Conservation (phyloP, 768 basidiomycete genomes). For the Russula compacta region DNA sequence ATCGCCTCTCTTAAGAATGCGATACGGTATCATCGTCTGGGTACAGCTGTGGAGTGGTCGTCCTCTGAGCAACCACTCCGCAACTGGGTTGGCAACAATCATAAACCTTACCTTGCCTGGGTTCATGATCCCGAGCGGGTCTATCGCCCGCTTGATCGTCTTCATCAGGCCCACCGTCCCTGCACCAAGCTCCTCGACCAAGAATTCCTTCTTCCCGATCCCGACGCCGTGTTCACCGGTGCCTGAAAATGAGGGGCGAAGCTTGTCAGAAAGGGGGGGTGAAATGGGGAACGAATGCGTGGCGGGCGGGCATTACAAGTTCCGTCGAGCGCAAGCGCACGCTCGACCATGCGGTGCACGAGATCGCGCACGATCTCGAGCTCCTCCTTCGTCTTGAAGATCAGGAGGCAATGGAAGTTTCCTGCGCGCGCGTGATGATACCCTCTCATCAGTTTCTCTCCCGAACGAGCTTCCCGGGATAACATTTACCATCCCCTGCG, state of each 20-base stretch:
- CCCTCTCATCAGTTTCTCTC: no score
- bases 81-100: neutral
- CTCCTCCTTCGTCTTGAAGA: constrained; percentile 32
- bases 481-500: constrained; percentile 56
- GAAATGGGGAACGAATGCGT: neutral
- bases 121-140: constrained; percentile 71
- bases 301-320: constrained; percentile 41
- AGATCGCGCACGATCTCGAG: constrained; percentile 26
- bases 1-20: neutral
- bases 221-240: constrained; percentile 87
- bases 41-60: neutral
- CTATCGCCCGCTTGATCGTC: constrained; percentile 62
- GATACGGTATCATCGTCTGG: constrained; percentile 1
- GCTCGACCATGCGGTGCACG: constrained; percentile 53
- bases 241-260: constrained; percentile 29
- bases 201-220: constrained; percentile 71
- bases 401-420: constrained; percentile 35
- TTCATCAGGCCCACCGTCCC: constrained; percentile 84
- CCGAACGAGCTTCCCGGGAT: neutral
- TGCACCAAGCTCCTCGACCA: constrained; percentile 72
- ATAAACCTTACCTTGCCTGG: constrained; percentile 61
- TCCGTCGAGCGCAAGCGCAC: constrained; percentile 63
- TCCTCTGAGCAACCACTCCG: neutral
- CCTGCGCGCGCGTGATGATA: constrained; percentile 22
- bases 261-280: neutral